Conservation (phyloP, 2,329 filamentous ascomycete species). For the Xylaria digitata region DNA sequence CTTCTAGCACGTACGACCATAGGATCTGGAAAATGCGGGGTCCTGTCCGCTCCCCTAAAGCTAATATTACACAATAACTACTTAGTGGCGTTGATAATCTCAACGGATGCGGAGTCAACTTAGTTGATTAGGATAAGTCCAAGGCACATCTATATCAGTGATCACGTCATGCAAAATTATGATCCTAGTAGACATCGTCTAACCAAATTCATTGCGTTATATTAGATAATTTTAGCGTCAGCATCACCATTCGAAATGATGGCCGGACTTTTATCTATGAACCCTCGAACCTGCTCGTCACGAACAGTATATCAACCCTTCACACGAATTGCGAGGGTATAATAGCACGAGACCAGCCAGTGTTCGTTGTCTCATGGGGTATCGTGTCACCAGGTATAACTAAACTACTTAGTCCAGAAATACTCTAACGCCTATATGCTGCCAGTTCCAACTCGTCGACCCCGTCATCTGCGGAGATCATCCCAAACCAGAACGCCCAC, state of each 20-base stretch:
- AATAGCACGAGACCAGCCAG: slow-evolving; percentile 4
- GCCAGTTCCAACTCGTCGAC: slow-evolving; percentile 27
- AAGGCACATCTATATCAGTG: not conserved
- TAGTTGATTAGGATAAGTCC: not conserved
- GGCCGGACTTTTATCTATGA: slow-evolving; percentile 27
- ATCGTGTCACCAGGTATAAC: slow-evolving; percentile 40
- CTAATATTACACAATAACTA: too few species aligned
- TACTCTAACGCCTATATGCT: slow-evolving; percentile 40
- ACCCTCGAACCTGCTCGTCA: slow-evolving; percentile 14
- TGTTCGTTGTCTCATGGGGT: slow-evolving; percentile 38
- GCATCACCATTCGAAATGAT: slow-evolving; percentile 13
- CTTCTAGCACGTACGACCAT: too few species aligned
- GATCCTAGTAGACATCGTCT: not conserved
- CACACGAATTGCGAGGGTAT: slow-evolving; percentile 1
- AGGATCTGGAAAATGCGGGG: too few species aligned
- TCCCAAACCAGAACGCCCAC: slow-evolving; percentile 24
- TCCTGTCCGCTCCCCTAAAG: too few species aligned
- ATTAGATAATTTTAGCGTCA: not conserved
- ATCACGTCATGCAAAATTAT: not conserved
- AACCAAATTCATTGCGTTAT: slow-evolving; percentile 15
- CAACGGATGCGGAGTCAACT: not conserved
- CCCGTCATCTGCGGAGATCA: slow-evolving; percentile 24
- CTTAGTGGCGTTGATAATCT: too few species aligned
- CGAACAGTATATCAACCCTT: slow-evolving; percentile 11
- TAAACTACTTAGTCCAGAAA: slow-evolving; percentile 47